Base-by-base conservation (phyloP, 441 rosid genomes). In the Corymbia citriodora region DNA sequence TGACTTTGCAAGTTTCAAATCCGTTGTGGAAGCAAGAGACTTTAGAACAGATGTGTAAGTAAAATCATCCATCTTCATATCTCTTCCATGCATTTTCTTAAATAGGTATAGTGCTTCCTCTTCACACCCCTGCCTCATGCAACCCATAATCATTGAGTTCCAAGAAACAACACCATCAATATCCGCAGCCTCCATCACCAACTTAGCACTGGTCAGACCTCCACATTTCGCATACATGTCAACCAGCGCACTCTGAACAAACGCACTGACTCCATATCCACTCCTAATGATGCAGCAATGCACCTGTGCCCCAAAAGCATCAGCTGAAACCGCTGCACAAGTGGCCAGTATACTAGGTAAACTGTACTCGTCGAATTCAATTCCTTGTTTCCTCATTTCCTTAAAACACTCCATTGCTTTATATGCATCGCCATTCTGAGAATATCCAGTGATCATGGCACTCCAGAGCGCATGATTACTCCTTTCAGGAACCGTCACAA, bases 151-250 rank as follows among this genome's bases (percentile, higher is more conserved):
- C 95, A 98, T 91, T 86, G 99, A 95, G 90, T 98, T 98, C 98
- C 97, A 96, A 87, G 97, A 96, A 93, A 97, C 94, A 52, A 92
- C 94, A 90, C 97, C 98, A 88, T 93, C 95, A 63, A 91, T 94
- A 90, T 94, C 95, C 96, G 92, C 93, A 81, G 55, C 87, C 83
- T 92, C 93, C 89, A 97, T 90, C 54, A 95, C 70, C 19, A 19
- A 94, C 94, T 93, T 94, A 40, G 98, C 98, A 55, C 94, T 90
- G 13, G 59, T 91, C 95, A 98, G 91, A 91, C 95, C 95, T 89
- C 95, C 90, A 93, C 98, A 95, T 93, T 96, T 97, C 21, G 96
- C 96, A 85, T 98, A 98, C 99, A 97, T 98, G 79, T 95, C 97
- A 88, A 98, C 94, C 93, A 96, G 90, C 9, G 98, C 94, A 90